Percentiles rank a stretch among this genome's conserved stretches.
phyloP scores from a whole-genome alignment of 129 eudicot genomes.

The Ambrosia artemisiifolia region DNA sequence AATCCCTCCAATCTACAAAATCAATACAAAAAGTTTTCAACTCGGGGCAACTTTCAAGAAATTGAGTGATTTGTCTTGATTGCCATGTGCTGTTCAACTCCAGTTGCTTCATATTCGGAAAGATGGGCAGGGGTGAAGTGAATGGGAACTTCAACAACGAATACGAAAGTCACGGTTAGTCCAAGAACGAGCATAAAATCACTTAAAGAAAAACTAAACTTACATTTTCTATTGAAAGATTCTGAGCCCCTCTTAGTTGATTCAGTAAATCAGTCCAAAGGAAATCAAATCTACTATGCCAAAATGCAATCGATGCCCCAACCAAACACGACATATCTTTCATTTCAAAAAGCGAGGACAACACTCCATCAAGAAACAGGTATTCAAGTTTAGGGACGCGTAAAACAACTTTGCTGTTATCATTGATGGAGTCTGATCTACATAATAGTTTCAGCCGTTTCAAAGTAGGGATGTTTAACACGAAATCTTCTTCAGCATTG shows the following conservation, averaged over 20 bases:
- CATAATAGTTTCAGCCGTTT: not conserved
- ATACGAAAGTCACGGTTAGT: too few relatives aligned
- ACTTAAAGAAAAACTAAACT: not conserved
- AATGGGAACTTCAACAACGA: not conserved
- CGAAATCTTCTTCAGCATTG: not conserved
- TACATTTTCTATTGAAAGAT: not conserved
- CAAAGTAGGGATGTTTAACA: conserved; percentile 14
- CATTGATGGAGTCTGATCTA: too few relatives aligned
- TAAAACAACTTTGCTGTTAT: conserved; percentile 5
- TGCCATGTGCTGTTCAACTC: not conserved
- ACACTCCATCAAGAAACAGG: not conserved
- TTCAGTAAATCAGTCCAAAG: not conserved
- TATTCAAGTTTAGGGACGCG: conserved; percentile 21
- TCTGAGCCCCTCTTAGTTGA: not conserved
- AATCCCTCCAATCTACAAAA: not conserved
- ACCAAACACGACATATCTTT: not conserved
- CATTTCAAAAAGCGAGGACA: not conserved
- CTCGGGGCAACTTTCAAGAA: not conserved
- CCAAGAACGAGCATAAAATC: too few relatives aligned
- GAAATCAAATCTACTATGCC: not conserved
- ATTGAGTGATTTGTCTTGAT: not conserved
- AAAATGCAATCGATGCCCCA: not conserved
- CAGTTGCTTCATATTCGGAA: not conserved
- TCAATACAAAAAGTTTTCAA: not conserved
- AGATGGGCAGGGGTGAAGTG: not conserved